These are phyloP conservation scores for Borovskyia barvae DNA, from an alignment of 208 protist genomes.

Conservation along the genomic window DNA sequence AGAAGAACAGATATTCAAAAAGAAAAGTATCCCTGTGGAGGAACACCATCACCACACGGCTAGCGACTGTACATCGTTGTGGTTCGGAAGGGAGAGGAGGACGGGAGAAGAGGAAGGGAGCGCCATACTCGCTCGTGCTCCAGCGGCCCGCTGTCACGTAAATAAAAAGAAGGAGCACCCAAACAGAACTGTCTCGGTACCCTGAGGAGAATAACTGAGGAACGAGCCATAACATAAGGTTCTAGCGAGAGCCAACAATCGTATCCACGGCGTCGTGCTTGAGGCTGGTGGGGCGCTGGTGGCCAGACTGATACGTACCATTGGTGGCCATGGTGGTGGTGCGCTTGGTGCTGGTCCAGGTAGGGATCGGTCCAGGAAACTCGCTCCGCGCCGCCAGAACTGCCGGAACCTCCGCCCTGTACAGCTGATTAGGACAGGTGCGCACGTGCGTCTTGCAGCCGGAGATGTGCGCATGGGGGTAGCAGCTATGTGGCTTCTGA, in stretches of 20 bases:
- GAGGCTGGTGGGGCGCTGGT: slow-evolving; percentile 41
- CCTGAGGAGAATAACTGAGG: slow-evolving; percentile 13
- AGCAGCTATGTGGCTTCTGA: slow-evolving; percentile 79
- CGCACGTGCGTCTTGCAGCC: slow-evolving; percentile 41
- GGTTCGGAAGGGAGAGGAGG: too few relatives aligned
- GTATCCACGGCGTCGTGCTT: slow-evolving; percentile 25
- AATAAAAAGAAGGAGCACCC: slow-evolving; percentile 12
- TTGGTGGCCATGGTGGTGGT: slow-evolving; percentile 50
- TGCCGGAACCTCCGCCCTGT: slow-evolving; percentile 50
- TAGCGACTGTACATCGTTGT: too few relatives aligned
- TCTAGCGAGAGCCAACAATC: slow-evolving; percentile 30
- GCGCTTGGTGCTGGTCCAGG: slow-evolving; percentile 84
- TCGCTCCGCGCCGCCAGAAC: slow-evolving; percentile 66
- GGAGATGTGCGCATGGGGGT: slow-evolving; percentile 77
- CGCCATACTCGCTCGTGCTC: too few relatives aligned
- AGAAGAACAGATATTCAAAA: too few relatives aligned
- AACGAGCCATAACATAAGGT: background rate
- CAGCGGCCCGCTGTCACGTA: too few relatives aligned
- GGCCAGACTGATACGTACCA: slow-evolving; percentile 61
- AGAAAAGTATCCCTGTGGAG: too few relatives aligned
- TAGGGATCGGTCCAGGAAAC: slow-evolving; percentile 81
- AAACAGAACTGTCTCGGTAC: too few relatives aligned
- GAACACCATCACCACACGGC: too few relatives aligned
- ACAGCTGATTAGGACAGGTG: slow-evolving; percentile 65
- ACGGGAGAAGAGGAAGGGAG: too few relatives aligned